These are phyloP conservation scores for Penicillium roqueforti DNA, from an alignment of 495 filamentous ascomycete genomes.

Conservation along the genomic window DNA sequence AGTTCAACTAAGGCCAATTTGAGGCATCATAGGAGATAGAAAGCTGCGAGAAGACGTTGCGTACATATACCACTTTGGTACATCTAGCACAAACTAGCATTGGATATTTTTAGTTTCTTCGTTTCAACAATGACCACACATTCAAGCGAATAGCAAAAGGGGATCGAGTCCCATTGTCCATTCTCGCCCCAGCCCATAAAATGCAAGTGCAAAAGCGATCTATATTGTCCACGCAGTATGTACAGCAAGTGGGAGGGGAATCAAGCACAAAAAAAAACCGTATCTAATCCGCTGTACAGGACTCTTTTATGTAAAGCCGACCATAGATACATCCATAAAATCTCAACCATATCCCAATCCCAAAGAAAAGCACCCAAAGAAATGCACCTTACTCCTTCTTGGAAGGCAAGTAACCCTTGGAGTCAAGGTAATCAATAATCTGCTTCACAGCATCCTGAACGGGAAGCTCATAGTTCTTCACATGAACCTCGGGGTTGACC, in stretches of 20 bases:
- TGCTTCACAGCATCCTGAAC: constrained; percentile 80
- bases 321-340: constrained; percentile 1
- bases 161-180: background rate
- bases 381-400: constrained; percentile 35
- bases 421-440: constrained; percentile 77
- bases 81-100: constrained; percentile 28
- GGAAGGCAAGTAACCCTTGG: constrained; percentile 55
- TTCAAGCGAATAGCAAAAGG: background rate
- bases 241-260: constrained; percentile 19
- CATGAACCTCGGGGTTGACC: constrained; percentile 76
- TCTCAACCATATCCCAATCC: background rate
- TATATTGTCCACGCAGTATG: constrained; percentile 13
- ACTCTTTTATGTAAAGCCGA: constrained; percentile 6
- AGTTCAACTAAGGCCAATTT: constrained; percentile 50
- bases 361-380: background rate
- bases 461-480: constrained; percentile 68
- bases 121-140: background rate
- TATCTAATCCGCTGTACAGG: constrained; percentile 15
- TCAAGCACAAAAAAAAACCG: constrained; percentile 9
- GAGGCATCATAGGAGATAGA: background rate
- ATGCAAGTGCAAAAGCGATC: constrained; percentile 3
- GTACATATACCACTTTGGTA: constrained; percentile 31
- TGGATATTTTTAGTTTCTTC: background rate
- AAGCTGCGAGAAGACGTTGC: constrained; percentile 10
- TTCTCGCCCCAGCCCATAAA: background rate